A percentile compares a stretch with the other conserved stretches of the same genome.
phyloP scores from a whole-genome alignment of 306 rosid genomes.

The Cucumis sativus region DNA sequence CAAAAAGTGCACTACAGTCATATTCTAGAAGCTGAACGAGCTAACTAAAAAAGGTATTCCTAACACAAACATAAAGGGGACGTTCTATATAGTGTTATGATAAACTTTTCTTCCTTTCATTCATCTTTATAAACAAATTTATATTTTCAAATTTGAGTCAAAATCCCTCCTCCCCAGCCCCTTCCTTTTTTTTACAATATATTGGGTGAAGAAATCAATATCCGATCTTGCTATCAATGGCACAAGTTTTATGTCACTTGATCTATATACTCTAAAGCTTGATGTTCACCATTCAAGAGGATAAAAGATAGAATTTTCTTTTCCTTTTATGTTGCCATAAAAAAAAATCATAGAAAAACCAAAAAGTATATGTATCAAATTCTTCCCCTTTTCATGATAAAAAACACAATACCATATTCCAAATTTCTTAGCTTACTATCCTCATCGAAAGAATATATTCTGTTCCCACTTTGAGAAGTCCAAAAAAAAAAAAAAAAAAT shows the following conservation, averaged over 20 bases:
- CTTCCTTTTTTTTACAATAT: no score
- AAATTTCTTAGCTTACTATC: slow-evolving; percentile 5
- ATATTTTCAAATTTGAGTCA: neutral
- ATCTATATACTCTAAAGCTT: neutral
- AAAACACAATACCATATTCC: neutral
- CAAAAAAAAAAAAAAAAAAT: slow-evolving; percentile 9
- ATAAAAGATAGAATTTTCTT: neutral
- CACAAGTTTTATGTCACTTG: no score
- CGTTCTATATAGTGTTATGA: neutral
- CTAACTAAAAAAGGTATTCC: no score
- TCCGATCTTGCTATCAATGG: no score
- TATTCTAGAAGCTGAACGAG: no score
- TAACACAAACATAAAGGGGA: no score
- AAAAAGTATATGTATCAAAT: neutral
- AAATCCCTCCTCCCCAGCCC: neutral
- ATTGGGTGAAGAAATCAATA: no score
- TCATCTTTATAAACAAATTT: neutral
- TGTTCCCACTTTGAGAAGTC: slow-evolving; percentile 48
- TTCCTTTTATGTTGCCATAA: no score
- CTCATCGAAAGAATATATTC: slow-evolving; percentile 40
- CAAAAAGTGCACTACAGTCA: no score
- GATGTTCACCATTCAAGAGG: neutral
- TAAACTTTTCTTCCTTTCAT: neutral
- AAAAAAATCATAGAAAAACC: neutral
- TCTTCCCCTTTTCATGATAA: neutral